Base-by-base conservation (phyloP, 2,329 filamentous ascomycete genomes). In the Acrocalymma vagum region DNA sequence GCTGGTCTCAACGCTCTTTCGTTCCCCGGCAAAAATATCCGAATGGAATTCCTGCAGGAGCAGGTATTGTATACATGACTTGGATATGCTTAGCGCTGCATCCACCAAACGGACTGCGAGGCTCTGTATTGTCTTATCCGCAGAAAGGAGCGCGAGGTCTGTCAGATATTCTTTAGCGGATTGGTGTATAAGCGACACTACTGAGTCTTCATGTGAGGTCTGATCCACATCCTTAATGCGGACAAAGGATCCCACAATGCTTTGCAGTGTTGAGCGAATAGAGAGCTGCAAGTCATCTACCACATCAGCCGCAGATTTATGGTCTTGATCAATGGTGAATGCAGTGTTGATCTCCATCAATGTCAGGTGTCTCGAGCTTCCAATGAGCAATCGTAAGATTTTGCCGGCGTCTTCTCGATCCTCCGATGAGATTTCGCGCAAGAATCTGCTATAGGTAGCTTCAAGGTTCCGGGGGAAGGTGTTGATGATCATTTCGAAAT, bases 101-200 rank as follows among this genome's bases (percentile, higher is more conserved):
- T 36, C 36, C 5, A 23, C 20, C 21, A 28, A 29, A 34, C 39
- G 23, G 27, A 55, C 25, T 5, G 17, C 48, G 15, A 50, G 24
- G 14, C 31, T 45, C 16, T 29, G 45, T 11, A 49, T 25, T 24
- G 27, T 42, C 3, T 37, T 21, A 23, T 53, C 44, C 34, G 39
- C 4, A 13, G 53, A 55, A 38, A 5, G 38, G 21, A 32, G 35
- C 18, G 48, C 46, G 28, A 47, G 15, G 11, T 51, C 46, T 11
- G 58, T 43, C n/a, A 71, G 46, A 42, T 64, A 72, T 6, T 72
- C 67, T 51, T 70, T 71, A 3, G 55, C 59, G 10, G 67, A 67
- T 32, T 69, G 62, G 47, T 72, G 69, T 14, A 73, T 61, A 4
- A 72, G 50, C 36, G 61, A 60, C 15, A 72, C 62, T 29, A 52